A percentile compares a stretch with the other conserved stretches of the same genome.
Evolutionary conservation across 371 early-diverging fungal species (phyloP).

Genomic region (Actinomortierella wolfii): DNA sequence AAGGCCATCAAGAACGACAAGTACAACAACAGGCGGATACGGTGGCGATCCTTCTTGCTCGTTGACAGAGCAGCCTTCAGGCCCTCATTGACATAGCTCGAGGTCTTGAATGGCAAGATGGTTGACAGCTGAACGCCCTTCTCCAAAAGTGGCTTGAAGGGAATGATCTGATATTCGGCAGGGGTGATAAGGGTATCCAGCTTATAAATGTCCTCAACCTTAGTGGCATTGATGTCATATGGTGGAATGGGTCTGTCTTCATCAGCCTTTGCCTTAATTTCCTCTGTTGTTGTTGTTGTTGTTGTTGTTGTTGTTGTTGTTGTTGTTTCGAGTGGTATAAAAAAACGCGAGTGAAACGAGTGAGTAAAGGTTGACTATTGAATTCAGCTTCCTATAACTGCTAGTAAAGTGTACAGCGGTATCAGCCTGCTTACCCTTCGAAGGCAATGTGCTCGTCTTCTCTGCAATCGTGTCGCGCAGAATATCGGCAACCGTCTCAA

Average conservation of each 20-base stretch:
- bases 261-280: constrained; percentile 56
- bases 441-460: constrained; percentile 54
- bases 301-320: too few species aligned
- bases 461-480: constrained; percentile 65
- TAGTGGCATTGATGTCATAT: constrained; percentile 66
- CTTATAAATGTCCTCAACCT: constrained; percentile 77
- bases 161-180: constrained; percentile 62
- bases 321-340: too few species aligned
- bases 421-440: constrained; percentile 35
- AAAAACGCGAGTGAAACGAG: too few species aligned
- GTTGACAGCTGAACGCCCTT: constrained; percentile 45
- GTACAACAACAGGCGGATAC: constrained; percentile 69
- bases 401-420: too few species aligned
- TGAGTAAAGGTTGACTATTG: too few species aligned
- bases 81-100: constrained; percentile 55
- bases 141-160: constrained; percentile 59
- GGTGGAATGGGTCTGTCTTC: constrained; percentile 74
- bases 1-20: constrained; percentile 76
- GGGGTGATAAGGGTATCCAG: constrained; percentile 68
- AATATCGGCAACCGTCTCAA: constrained; percentile 62
- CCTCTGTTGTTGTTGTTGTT: constrained; percentile 30
- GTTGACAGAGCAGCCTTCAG: constrained; percentile 51
- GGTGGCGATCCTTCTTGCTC: constrained; percentile 67
- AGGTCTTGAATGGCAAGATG: constrained; percentile 53
- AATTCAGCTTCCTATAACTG: too few species aligned